Percentiles rank a stretch among this genome's conserved stretches.
Conservation (phyloP, 495 filamentous ascomycete species). For the Aspergillus taichungensis region DNA sequence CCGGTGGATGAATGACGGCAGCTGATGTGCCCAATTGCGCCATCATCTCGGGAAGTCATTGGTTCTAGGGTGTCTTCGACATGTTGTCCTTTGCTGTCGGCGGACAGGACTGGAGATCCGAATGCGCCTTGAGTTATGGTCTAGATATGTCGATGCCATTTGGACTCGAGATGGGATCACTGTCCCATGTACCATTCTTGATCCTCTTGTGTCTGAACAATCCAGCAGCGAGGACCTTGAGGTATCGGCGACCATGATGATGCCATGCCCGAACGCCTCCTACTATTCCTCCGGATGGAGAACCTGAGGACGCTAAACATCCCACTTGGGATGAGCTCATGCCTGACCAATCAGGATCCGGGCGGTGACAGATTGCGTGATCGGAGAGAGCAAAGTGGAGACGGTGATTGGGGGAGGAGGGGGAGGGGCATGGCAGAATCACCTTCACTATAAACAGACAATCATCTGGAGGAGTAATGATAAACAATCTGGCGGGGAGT, state of each 20-base stretch:
- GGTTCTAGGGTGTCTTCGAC: slow-evolving; percentile 7
- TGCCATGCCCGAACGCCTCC: neutral
- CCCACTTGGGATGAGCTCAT: slow-evolving; percentile 16
- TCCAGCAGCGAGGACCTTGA: too few relatives aligned
- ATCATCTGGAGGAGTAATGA: too few relatives aligned
- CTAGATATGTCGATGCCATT: too few relatives aligned
- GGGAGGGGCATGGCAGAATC: neutral
- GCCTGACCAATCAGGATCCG: slow-evolving; percentile 14
- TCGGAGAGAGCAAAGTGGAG: slow-evolving; percentile 12
- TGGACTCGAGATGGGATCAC: too few relatives aligned
- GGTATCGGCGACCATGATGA: neutral
- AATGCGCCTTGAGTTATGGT: too few relatives aligned
- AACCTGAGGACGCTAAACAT: slow-evolving; percentile 20
- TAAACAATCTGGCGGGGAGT: too few relatives aligned
- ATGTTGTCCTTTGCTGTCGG: too few relatives aligned
- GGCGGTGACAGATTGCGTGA: slow-evolving; percentile 37
- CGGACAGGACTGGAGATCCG: too few relatives aligned
- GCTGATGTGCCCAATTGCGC: slow-evolving; percentile 18
- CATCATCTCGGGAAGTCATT: slow-evolving; percentile 26
- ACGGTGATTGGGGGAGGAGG: slow-evolving; percentile 7
- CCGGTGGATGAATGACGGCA: slow-evolving; percentile 1
- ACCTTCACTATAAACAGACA: too few relatives aligned
- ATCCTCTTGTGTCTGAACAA: too few relatives aligned
- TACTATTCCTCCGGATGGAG: neutral
- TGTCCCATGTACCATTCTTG: too few relatives aligned